Conservation (phyloP, 495 filamentous ascomycete species). For the Trichoderma reesei region DNA sequence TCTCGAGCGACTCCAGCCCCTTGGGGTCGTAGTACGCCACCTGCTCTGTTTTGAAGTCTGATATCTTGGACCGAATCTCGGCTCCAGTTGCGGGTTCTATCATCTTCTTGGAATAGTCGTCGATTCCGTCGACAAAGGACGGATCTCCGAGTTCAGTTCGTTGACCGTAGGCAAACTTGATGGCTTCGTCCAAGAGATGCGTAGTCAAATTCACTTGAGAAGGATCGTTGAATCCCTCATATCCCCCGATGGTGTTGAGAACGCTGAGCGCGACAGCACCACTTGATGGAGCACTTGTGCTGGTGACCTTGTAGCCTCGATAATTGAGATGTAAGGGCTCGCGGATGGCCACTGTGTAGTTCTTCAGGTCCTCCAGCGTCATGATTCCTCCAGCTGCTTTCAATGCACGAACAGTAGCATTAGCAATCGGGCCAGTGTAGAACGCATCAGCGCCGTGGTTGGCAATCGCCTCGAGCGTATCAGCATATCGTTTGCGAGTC, state of each 20-base stretch:
- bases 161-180: slow-evolving; percentile 71
- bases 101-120: slow-evolving; percentile 56
- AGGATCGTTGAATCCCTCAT: slow-evolving; percentile 44
- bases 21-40: slow-evolving; percentile 55
- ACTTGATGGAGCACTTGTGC: slow-evolving; percentile 56
- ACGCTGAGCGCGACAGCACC: slow-evolving; percentile 56
- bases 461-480: slow-evolving; percentile 63
- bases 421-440: slow-evolving; percentile 59
- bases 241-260: slow-evolving; percentile 63
- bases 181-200: slow-evolving; percentile 67
- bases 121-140: slow-evolving; percentile 51
- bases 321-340: slow-evolving; percentile 55
- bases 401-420: slow-evolving; percentile 57
- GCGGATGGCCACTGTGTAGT: slow-evolving; percentile 55
- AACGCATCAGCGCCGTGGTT: slow-evolving; percentile 57
- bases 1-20: slow-evolving; percentile 51
- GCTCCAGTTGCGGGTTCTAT: slow-evolving; percentile 46
- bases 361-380: slow-evolving; percentile 62
- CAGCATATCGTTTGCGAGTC: slow-evolving; percentile 62
- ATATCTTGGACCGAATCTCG: slow-evolving; percentile 55
- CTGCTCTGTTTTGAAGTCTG: slow-evolving; percentile 51
- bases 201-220: slow-evolving; percentile 52
- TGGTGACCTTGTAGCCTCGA: slow-evolving; percentile 53
- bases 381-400: slow-evolving; percentile 58
- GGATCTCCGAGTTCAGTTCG: slow-evolving; percentile 62